Percentiles rank a stretch among this genome's conserved stretches.
These are phyloP conservation scores for Trichosporon ovoides DNA, from an alignment of 1,284 basidiomycete genomes.

Conservation along the genomic window DNA sequence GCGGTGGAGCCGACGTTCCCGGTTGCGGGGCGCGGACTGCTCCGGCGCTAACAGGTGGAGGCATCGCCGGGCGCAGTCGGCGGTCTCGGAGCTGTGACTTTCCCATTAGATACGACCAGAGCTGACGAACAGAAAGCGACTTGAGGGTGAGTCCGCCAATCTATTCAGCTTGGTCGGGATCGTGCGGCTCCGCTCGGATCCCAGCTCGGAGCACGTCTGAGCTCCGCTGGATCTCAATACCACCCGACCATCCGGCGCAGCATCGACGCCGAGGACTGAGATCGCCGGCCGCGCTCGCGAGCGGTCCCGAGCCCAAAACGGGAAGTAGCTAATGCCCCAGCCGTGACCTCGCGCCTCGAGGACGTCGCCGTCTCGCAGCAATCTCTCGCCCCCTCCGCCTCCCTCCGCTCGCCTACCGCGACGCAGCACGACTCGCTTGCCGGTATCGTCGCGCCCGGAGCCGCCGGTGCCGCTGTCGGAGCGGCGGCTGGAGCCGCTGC, in stretches of 20 bases:
- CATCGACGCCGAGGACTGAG: too few species aligned
- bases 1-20: not conserved
- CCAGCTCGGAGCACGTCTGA: not conserved
- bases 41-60: not conserved
- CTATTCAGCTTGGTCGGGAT: too few species aligned
- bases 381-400: too few species aligned
- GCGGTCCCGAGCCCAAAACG: too few species aligned
- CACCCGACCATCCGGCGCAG: too few species aligned
- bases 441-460: constrained; percentile 33
- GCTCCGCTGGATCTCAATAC: too few species aligned
- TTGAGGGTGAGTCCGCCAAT: constrained; percentile 62
- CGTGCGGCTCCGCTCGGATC: too few species aligned
- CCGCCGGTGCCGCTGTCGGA: constrained; percentile 40
- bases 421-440: constrained; percentile 39
- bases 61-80: not conserved
- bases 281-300: too few species aligned
- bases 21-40: too few species aligned
- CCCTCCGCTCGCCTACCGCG: constrained; percentile 39
- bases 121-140: constrained; percentile 38
- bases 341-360: constrained; percentile 89
- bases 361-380: constrained; percentile 64
- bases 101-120: too few species aligned
- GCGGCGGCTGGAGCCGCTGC: constrained; percentile 45
- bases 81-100: not conserved
- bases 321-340: constrained; percentile 54